Percentiles rank a stretch among this genome's conserved stretches.
These are phyloP conservation scores for Trametes sp. DNA, from an alignment of 1,284 basidiomycete species.

Conservation along the genomic window DNA sequence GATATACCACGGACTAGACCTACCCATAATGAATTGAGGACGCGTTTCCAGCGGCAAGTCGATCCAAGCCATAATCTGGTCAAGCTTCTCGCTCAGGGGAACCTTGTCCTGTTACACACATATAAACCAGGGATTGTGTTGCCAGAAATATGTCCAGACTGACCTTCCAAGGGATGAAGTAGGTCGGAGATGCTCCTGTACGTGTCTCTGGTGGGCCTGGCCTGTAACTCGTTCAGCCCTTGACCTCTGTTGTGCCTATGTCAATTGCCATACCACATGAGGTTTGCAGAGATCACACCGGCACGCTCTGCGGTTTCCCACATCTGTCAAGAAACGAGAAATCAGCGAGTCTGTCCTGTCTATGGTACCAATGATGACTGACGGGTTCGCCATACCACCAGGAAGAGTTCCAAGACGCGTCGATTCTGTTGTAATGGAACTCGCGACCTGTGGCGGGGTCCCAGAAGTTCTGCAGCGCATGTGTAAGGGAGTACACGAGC, in stretches of 20 bases:
- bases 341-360: background rate
- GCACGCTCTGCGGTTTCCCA: conserved; percentile 87
- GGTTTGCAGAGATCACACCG: conserved; percentile 80
- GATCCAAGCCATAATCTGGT: conserved; percentile 80
- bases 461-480: conserved; percentile 78
- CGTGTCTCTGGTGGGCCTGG: conserved; percentile 80
- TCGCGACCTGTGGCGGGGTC: conserved; percentile 68
- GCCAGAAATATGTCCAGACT: background rate
- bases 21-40: conserved; percentile 83
- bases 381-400: conserved; percentile 95
- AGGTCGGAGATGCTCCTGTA: conserved; percentile 71
- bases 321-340: conserved; percentile 59
- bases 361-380: conserved; percentile 37
- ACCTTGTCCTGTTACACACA: conserved; percentile 59
- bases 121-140: background rate
- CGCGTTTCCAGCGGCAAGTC: conserved; percentile 74
- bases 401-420: conserved; percentile 66
- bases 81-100: conserved; percentile 70
- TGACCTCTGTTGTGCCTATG: background rate
- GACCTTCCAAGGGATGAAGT: conserved; percentile 81
- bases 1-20: conserved; percentile 32
- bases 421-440: conserved; percentile 74
- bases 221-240: conserved; percentile 51
- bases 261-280: conserved; percentile 81
- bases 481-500: conserved; percentile 5